Conservation (phyloP, 129 eudicot genomes). For the Heracleum sosnowskyi region DNA sequence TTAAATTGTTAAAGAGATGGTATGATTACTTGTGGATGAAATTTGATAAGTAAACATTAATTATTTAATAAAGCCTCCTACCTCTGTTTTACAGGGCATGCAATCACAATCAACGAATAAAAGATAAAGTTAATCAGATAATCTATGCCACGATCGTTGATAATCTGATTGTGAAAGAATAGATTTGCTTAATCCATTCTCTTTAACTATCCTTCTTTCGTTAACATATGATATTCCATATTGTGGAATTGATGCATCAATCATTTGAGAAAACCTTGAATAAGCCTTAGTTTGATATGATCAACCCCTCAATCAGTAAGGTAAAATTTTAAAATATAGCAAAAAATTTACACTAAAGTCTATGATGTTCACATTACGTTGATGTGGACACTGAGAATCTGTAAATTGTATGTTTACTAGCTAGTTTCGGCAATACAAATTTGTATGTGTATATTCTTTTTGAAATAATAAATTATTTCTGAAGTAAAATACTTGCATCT, state of each 20-base stretch:
- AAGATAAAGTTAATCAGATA: background rate
- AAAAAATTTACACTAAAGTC: background rate
- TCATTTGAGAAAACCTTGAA: background rate
- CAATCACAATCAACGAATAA: background rate
- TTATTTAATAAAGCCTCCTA: background rate
- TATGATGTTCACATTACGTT: background rate
- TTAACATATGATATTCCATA: background rate
- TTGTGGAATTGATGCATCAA: background rate
- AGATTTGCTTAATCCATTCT: background rate
- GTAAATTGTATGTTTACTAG: too few species aligned
- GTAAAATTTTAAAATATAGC: background rate
- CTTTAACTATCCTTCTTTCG: background rate
- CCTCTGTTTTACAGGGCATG: background rate
- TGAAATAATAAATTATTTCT: too few species aligned
- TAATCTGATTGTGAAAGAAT: slow-evolving; percentile 5
- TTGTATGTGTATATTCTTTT: too few species aligned
- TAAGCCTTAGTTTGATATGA: background rate
- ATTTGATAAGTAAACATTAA: background rate
- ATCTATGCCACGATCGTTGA: background rate
- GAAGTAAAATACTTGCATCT: too few species aligned
- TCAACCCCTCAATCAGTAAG: background rate
- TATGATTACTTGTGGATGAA: background rate
- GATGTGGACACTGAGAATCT: background rate
- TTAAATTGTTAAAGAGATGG: background rate
- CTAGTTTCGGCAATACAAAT: too few species aligned